Evolutionary conservation across 805 yeast species (phyloP).

Genomic region (Cyberlindnera xylosilytica): DNA sequence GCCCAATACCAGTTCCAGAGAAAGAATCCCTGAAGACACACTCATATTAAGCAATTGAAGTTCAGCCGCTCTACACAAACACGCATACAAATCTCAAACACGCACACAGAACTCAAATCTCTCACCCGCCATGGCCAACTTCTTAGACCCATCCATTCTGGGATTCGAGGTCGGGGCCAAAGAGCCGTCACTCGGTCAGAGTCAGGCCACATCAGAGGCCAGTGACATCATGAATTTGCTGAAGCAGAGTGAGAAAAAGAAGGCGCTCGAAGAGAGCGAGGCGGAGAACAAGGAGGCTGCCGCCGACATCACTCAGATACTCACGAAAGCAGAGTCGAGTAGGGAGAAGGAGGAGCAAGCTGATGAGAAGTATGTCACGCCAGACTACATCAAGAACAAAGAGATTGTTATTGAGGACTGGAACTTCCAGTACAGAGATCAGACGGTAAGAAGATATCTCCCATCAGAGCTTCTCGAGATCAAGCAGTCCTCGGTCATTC

Average conservation of each 20-base stretch:
- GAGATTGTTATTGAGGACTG: conserved; percentile 22
- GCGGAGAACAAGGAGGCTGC: conserved; percentile 16
- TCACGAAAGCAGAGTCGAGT: conserved; percentile 3
- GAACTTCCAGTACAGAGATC: conserved; percentile 16
- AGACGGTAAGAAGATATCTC: conserved; percentile 16
- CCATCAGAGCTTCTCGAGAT: conserved; percentile 22
- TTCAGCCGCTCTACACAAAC: background rate
- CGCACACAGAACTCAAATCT: background rate
- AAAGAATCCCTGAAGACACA: no score
- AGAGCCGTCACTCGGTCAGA: background rate
- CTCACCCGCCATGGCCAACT: background rate
- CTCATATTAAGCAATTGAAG: no score
- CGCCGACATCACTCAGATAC: conserved; percentile 1
- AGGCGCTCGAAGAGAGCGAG: conserved; percentile 26
- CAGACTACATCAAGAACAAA: conserved; percentile 10
- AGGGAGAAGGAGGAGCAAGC: conserved; percentile 8
- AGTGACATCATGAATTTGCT: conserved; percentile 25
- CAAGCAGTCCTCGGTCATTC: conserved; percentile 16
- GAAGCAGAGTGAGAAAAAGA: conserved; percentile 25
- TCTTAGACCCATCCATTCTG: background rate
- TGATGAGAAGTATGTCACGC: conserved; percentile 10
- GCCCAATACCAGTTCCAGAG: no score
- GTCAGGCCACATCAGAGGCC: conserved; percentile 12
- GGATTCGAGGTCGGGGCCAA: background rate
- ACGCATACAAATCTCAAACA: background rate